These are phyloP conservation scores for Citrus hindsii DNA, from an alignment of 345 rosid species.

Conservation along the genomic window DNA sequence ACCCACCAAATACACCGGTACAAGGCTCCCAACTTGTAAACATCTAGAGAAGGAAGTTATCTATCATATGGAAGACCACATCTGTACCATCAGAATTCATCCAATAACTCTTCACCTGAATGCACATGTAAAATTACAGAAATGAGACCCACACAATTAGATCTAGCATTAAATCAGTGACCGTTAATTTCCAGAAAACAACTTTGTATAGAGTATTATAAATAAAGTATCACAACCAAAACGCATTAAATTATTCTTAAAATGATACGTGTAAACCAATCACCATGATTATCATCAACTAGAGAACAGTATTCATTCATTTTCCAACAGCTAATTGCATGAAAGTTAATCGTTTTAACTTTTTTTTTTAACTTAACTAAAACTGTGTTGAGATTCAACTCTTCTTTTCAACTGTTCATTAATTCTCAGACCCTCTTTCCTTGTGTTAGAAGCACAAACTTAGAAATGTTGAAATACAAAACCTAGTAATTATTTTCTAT, in stretches of 20 bases:
- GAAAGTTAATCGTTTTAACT: neutral
- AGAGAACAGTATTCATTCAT: neutral
- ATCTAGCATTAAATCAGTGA: neutral
- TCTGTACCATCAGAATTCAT: constrained; percentile 89
- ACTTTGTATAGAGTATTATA: neutral
- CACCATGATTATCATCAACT: neutral
- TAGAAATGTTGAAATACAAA: neutral
- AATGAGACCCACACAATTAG: neutral
- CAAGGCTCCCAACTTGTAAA: neutral
- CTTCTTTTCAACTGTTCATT: neutral
- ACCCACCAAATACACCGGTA: constrained; percentile 7
- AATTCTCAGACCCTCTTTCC: neutral
- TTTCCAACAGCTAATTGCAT: neutral
- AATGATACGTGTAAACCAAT: neutral
- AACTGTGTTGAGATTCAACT: neutral
- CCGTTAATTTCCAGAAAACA: neutral
- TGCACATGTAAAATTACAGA: neutral
- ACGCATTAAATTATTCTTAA: neutral
- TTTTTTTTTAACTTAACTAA: neutral
- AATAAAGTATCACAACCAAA: neutral
- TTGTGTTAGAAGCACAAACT: neutral
- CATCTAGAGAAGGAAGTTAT: constrained; percentile 68
- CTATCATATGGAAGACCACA: constrained; percentile 88
- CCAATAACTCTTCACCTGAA: constrained; percentile 90
- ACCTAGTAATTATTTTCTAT: neutral